phyloP scores from a whole-genome alignment of 805 yeast genomes.

The Ascoidea rubescens region DNA sequence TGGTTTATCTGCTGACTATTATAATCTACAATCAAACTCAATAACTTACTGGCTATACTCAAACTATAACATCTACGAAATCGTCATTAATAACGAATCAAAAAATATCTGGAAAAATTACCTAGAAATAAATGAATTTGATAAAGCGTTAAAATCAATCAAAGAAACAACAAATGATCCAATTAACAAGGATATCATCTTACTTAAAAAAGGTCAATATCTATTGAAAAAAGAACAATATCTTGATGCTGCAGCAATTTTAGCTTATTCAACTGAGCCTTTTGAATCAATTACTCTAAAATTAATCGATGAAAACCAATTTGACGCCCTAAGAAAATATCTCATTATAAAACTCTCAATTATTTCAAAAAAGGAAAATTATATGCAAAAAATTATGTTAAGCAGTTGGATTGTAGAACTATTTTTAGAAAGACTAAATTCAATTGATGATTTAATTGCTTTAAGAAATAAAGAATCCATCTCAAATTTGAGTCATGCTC shows the following conservation, averaged over 20 bases:
- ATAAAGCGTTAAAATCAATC: constrained; percentile 43
- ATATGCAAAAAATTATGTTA: constrained; percentile 36
- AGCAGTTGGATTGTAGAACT: constrained; percentile 57
- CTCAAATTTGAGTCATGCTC: constrained; percentile 4
- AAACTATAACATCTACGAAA: constrained; percentile 46
- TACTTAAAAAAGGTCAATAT: constrained; percentile 40
- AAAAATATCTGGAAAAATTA: constrained; percentile 61
- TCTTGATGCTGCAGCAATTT: constrained; percentile 34
- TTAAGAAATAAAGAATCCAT: constrained; percentile 9
- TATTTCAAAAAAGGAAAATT: constrained; percentile 13
- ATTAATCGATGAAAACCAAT: constrained; percentile 29
- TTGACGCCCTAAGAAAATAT: constrained; percentile 32
- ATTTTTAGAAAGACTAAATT: constrained; percentile 31
- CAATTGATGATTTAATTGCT: constrained; percentile 22
- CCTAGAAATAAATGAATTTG: constrained; percentile 38
- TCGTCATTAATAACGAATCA: constrained; percentile 55
- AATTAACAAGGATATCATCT: constrained; percentile 32
- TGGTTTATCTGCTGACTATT: constrained; percentile 37
- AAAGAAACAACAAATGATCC: constrained; percentile 20
- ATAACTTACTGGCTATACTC: constrained; percentile 71
- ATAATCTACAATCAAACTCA: constrained; percentile 13
- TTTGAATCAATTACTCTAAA: constrained; percentile 56
- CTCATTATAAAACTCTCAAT: constrained; percentile 26
- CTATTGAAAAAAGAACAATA: constrained; percentile 20
- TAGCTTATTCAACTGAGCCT: constrained; percentile 51